Evolutionary conservation across 331 rosid species (phyloP).

Genomic region (Acacia concinna): DNA sequence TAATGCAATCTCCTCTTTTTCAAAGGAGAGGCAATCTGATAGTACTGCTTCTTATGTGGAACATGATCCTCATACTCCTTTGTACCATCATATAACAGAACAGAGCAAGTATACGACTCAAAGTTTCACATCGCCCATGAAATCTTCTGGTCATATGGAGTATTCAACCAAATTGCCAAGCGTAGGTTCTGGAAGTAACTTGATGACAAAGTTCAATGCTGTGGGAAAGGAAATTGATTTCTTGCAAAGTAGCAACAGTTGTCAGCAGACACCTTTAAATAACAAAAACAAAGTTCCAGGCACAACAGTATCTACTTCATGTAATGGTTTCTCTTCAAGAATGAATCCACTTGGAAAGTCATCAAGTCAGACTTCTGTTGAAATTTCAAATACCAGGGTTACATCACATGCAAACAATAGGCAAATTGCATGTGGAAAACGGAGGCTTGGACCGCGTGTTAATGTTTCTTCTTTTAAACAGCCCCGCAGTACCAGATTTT

Average conservation of each 20-base stretch:
- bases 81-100: constrained; percentile 29
- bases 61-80: constrained; percentile 40
- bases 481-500: constrained; percentile 65
- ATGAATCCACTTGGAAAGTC: constrained; percentile 38
- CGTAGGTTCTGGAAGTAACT: constrained; percentile 58
- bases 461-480: constrained; percentile 74
- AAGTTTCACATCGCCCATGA: constrained; percentile 51
- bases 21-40: constrained; percentile 28
- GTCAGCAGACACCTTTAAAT: constrained; percentile 38
- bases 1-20: constrained; percentile 35
- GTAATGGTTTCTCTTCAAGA: constrained; percentile 41
- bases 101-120: constrained; percentile 34
- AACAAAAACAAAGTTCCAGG: constrained; percentile 22
- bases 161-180: constrained; percentile 40
- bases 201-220: constrained; percentile 64
- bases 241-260: constrained; percentile 36
- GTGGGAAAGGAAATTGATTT: constrained; percentile 48
- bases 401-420: constrained; percentile 33
- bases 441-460: constrained; percentile 54
- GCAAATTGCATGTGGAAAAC: constrained; percentile 46
- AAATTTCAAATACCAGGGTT: constrained; percentile 61
- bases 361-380: constrained; percentile 51
- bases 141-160: constrained; percentile 37
- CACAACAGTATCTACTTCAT: constrained; percentile 26
- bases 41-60: constrained; percentile 22